Conservation (phyloP, 345 rosid genomes). For the Eucalyptus globulus region DNA sequence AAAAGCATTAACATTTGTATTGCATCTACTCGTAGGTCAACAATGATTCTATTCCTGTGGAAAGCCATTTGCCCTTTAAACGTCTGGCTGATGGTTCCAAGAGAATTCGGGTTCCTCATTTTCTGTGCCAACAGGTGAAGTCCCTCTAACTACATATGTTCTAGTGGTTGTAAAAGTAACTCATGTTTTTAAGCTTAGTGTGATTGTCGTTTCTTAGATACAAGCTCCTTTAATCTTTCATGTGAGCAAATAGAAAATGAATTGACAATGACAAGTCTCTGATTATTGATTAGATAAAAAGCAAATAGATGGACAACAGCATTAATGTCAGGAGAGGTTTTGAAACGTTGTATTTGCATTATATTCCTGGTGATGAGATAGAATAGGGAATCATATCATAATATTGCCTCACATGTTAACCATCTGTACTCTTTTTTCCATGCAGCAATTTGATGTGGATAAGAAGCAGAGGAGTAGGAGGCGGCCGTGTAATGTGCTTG, state of each 20-base stretch:
- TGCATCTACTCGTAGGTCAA: conserved; percentile 28
- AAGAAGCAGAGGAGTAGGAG: conserved; percentile 16
- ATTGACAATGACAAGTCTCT: background rate
- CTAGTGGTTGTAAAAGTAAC: background rate
- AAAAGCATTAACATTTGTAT: background rate
- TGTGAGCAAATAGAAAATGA: background rate
- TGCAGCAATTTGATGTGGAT: conserved; percentile 28
- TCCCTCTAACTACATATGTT: background rate
- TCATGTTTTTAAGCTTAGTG: background rate
- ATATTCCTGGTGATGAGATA: background rate
- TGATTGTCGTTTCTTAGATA: background rate
- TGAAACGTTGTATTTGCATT: background rate
- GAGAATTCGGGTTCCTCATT: conserved; percentile 59
- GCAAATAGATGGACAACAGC: background rate
- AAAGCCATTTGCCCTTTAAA: conserved; percentile 46
- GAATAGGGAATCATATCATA: background rate
- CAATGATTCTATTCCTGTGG: conserved; percentile 17
- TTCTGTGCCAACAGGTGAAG: conserved; percentile 45
- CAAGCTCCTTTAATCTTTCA: background rate
- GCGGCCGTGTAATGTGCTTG: conserved; percentile 30
- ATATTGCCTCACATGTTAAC: background rate
- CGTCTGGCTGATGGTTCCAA: conserved; percentile 88
- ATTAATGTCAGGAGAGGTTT: background rate
- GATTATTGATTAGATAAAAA: background rate
- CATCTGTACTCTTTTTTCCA: background rate